A percentile compares a stretch with the other conserved stretches of the same genome.
Conservation (phyloP, 2,329 filamentous ascomycete species). For the Exophiala sideris region DNA sequence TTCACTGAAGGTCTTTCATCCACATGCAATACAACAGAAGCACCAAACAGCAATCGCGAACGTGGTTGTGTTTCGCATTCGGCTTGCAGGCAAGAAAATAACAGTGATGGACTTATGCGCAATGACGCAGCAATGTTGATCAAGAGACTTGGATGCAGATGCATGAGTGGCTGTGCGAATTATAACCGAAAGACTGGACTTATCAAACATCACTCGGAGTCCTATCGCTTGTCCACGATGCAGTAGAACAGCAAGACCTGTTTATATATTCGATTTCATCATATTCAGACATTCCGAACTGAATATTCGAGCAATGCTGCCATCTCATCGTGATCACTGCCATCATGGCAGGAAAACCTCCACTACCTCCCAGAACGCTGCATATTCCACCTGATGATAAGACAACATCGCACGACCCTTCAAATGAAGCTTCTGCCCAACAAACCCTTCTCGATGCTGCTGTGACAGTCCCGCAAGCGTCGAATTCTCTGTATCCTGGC, state of each 20-base stretch:
- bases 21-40: no score
- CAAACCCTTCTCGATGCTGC: not conserved
- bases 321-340: not conserved
- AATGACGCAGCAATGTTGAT: no score
- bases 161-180: no score
- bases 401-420: not conserved
- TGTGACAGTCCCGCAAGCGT: not conserved
- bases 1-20: not conserved
- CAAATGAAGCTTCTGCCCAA: not conserved
- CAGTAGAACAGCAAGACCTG: no score
- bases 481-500: conserved; percentile 12
- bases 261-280: no score
- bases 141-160: no score
- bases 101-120: no score
- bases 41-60: not conserved
- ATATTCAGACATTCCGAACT: not conserved
- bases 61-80: no score
- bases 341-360: conserved; percentile 13
- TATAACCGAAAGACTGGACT: no score
- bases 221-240: no score
- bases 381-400: not conserved
- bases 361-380: conserved; percentile 10
- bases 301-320: not conserved
- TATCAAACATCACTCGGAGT: no score
- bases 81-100: no score